Base-by-base conservation (phyloP, 805 yeast species). In the Candida piceae region DNA sequence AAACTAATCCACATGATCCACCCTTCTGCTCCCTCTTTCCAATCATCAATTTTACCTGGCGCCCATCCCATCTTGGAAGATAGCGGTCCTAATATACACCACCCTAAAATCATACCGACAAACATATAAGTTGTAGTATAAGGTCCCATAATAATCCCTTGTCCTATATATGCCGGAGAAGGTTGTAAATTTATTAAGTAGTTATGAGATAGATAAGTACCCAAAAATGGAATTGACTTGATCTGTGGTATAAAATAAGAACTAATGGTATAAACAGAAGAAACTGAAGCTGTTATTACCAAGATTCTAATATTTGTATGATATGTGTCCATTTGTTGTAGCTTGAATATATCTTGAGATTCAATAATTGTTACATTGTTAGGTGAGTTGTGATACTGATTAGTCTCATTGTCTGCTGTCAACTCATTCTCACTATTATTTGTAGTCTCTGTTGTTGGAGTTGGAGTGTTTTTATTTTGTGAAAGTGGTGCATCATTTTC, bases 151-250 rank as follows among this genome's bases (percentile, higher is more conserved):
- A 90, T 90, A 28, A 93, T 87, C 4, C 98, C 98, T 60, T 90
- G 98, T 3, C 98, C 98, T 24, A 93, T 74, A 56, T 90, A 90
- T 0, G 97, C 97, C 0, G 98, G 98, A 0, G 96, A 87, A 0
- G 96, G 96, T 57, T 93, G 96, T 41, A 93, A 74, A 41, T 83
- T 80, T 93, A 97, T 85, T 31, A 84, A 69, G 60, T 85, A 84
- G 13, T 68, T 60, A 16, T 62, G 52, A 0, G 95, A 84, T 15
- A 86, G 62, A 31, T 54, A 51, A 1, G 49, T 26, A 0, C 97
- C 97, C 57, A 90, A 84, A 1, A 90, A 53, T 0, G 97, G 97
- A 6, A 93, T 50, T 28, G 66, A 66, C 35, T 77, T 70, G 10
- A 93, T 49, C 11, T 74, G 60, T 0, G 97, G 97, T 5, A 84